Base-by-base conservation (phyloP, 306 rosid genomes). In the Vigna mungo region DNA sequence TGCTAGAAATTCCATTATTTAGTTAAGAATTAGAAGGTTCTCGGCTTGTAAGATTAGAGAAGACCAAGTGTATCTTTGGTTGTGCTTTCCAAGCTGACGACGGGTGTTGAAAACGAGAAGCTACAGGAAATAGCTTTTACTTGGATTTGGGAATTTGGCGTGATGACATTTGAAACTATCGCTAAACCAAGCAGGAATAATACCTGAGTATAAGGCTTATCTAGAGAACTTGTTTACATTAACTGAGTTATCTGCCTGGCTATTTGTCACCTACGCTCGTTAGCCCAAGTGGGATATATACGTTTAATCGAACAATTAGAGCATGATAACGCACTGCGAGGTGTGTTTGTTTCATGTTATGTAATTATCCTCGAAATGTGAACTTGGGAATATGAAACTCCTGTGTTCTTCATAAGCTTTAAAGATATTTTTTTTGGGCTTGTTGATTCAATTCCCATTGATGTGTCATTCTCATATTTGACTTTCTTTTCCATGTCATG, bases 191-290 rank as follows among this genome's bases (percentile, higher is more conserved):
- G 1, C 56, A 51, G 56, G 56, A 23, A 7, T 23, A 36, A 58
- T 48, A 58, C 49, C 6, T 43, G 36, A 7, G 68, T 4, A 4
- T 47, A 48, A 63, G 56, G 71, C 61, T 76, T 56, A 52, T 51
- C 18, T 20, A 32, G 78, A 72, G 65, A 58, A 44, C 21, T 52
- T 79, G 36, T 34, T 54, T 75, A 6, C 39, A 30, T 44, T 3
- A 71, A 68, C 68, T 30, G 73, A 54, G 68, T n/a, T 41, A 34
- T 59, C 71, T n/a, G 44, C 54, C 30, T 5, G 23, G 69, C 55
- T 37, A 46, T 37, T 80, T 51, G 55, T 70, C 67, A 27, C 43
- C 55, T 39, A 21, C 32, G 18, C 25, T 71, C 41, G 56, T 76
- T 65, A 23, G 77, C 66, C 60, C 49, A 0, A 56, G 39, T 81